Evolutionary conservation across 352 stramenopile species (phyloP).

Genomic region (Globisporangium rhizosaccharum): DNA sequence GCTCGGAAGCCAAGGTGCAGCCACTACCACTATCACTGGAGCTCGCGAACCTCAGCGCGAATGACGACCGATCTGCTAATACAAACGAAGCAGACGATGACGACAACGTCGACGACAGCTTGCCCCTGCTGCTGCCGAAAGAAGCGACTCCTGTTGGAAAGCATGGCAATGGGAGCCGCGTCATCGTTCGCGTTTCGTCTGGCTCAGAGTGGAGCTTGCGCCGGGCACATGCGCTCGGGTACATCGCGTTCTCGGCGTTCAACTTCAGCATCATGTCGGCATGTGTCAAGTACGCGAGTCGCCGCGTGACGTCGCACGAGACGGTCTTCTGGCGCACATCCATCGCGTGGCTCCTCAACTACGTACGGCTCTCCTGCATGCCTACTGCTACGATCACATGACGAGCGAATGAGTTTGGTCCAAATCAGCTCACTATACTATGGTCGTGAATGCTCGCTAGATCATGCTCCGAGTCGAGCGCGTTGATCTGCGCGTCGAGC

Average conservation of each 20-base stretch:
- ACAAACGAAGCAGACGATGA: too few relatives aligned
- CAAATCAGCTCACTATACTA: neutral
- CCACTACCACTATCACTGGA: too few relatives aligned
- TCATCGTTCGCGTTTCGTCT: too few relatives aligned
- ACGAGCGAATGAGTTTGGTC: too few relatives aligned
- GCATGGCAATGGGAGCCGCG: too few relatives aligned
- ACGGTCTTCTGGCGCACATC: conserved; percentile 54
- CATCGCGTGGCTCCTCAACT: conserved; percentile 47
- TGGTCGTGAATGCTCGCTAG: conserved; percentile 10
- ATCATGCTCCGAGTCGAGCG: conserved; percentile 28
- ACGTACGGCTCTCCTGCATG: conserved; percentile 17
- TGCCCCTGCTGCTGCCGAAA: too few relatives aligned
- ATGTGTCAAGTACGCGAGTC: conserved; percentile 58
- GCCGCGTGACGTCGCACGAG: conserved; percentile 46
- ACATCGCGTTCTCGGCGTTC: conserved; percentile 43
- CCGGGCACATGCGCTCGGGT: conserved; percentile 28
- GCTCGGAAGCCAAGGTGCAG: too few relatives aligned
- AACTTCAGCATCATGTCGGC: conserved; percentile 65
- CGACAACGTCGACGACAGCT: too few relatives aligned
- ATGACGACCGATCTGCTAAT: too few relatives aligned
- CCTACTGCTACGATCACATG: too few relatives aligned
- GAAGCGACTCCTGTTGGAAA: too few relatives aligned
- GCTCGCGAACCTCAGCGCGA: too few relatives aligned
- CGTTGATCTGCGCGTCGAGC: conserved; percentile 28
- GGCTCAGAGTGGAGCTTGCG: conserved; percentile 6